Evolutionary conservation across 148 eudicot genomes (phyloP), one percentile per base, ranked within the genome.

Genomic region (Gaultheria prostrata): DNA sequence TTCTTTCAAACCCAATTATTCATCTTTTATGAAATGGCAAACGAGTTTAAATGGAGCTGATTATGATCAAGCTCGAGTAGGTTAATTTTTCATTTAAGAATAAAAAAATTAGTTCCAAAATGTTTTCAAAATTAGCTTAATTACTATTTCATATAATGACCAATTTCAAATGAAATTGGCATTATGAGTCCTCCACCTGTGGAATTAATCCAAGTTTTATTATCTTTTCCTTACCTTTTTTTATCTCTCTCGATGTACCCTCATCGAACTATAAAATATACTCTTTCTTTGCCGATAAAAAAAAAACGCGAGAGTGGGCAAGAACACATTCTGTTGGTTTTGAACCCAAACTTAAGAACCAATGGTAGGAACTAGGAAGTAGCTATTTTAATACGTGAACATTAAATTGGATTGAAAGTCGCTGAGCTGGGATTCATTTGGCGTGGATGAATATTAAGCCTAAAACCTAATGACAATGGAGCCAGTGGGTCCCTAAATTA

Each of bases 401-500:
- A 39, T 39, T 39, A 39, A 39, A 2, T 35, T 35, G 39, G 39
- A 35, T 35, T 35, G 39, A 35, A 59, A 59, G 24, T 57, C 26
- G 86, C 72, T 71, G 76, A 84, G 84, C 82, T 84, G 86, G 89
- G 84, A 72, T 77, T 78, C 33, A 61, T 83, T 83, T 39, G 69
- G 76, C 73, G 63, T 78, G 69, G 83, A 78, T 71, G 82, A 78
- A 69, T 71, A 70, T 79, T 35, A 80, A 57, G 76, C 51, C 46
- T 28, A 59, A 17, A 75, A 14, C 69, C 65, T 33, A 81, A 81
- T 85, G 86, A 72, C 76, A 88, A 20, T 59, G 46, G 77, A 67
- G 51, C 35, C 24, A 3, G 89, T 87, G 89, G 87, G n/a, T 87
- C 89, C 89, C 30, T 28, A 46, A 30, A 43, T 82, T 59, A 79